phyloP scores from a whole-genome alignment of 2,329 filamentous ascomycete genomes.

The Zalaria sp. region DNA sequence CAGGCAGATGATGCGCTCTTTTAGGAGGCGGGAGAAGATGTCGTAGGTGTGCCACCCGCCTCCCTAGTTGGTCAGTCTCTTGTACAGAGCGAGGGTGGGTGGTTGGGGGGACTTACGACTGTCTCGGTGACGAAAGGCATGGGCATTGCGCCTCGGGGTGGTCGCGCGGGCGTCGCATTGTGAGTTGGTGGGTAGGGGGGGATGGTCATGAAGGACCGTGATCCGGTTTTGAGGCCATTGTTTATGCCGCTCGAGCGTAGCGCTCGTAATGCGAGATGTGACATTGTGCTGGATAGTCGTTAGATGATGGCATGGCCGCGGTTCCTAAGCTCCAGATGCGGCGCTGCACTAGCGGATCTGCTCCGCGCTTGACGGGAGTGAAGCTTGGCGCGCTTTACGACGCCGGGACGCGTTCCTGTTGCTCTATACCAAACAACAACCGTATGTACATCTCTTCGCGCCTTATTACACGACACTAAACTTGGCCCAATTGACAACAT shows the following conservation, averaged over 20 bases:
- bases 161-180: slow-evolving; percentile 11
- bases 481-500: too few relatives aligned
- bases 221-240: background rate
- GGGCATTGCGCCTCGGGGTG: slow-evolving; percentile 26
- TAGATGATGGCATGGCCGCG: too few relatives aligned
- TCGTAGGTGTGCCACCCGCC: slow-evolving; percentile 37
- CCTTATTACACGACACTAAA: too few relatives aligned
- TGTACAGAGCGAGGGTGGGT: background rate
- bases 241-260: background rate
- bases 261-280: background rate
- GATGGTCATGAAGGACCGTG: slow-evolving; percentile 1
- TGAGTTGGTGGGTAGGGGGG: slow-evolving; percentile 10
- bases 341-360: too few relatives aligned
- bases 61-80: slow-evolving; percentile 24
- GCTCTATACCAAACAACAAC: too few relatives aligned
- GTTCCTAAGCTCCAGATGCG: too few relatives aligned
- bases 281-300: background rate
- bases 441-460: too few relatives aligned
- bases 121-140: slow-evolving; percentile 38
- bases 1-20: slow-evolving; percentile 83
- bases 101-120: slow-evolving; percentile 20
- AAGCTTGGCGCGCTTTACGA: too few relatives aligned
- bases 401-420: too few relatives aligned
- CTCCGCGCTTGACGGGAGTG: too few relatives aligned
- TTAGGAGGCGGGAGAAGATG: slow-evolving; percentile 33